Evolutionary conservation across 495 filamentous ascomycete genomes (phyloP).

Genomic region (Trichoderma virens): DNA sequence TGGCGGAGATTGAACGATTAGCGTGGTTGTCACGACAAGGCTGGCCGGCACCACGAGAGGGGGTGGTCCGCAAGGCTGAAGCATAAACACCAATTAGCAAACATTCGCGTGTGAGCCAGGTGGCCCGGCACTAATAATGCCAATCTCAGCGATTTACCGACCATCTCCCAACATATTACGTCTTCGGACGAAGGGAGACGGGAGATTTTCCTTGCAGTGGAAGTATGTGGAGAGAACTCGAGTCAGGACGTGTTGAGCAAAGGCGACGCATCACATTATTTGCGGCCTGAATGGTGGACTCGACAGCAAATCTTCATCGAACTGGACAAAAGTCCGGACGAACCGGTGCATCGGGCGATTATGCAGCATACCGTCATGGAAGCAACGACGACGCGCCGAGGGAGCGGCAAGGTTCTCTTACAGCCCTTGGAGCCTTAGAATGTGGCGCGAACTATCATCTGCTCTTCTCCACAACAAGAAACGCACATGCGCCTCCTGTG

Average conservation of each 20-base stretch:
- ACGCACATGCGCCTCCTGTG: conserved; percentile 3
- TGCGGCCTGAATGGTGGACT: neutral
- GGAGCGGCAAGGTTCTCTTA: neutral
- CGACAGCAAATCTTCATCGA: neutral
- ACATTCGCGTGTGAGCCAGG: neutral
- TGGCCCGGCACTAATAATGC: neutral
- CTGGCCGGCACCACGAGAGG: neutral
- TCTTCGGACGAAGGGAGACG: conserved; percentile 1
- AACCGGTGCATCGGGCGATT: neutral
- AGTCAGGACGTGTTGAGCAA: neutral
- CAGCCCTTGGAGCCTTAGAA: neutral
- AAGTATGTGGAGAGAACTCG: neutral
- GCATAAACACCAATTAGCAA: neutral
- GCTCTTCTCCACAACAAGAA: neutral
- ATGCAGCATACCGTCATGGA: neutral
- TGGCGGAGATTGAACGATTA: neutral
- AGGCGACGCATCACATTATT: neutral
- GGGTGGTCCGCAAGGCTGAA: neutral
- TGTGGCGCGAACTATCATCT: conserved; percentile 4
- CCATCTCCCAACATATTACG: neutral
- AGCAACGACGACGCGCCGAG: neutral
- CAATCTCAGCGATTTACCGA: neutral
- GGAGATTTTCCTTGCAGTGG: neutral
- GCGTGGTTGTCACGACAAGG: neutral
- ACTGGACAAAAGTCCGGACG: neutral